phyloP scores from a whole-genome alignment of 164 flowering plant genomes.

The Sedum album region DNA sequence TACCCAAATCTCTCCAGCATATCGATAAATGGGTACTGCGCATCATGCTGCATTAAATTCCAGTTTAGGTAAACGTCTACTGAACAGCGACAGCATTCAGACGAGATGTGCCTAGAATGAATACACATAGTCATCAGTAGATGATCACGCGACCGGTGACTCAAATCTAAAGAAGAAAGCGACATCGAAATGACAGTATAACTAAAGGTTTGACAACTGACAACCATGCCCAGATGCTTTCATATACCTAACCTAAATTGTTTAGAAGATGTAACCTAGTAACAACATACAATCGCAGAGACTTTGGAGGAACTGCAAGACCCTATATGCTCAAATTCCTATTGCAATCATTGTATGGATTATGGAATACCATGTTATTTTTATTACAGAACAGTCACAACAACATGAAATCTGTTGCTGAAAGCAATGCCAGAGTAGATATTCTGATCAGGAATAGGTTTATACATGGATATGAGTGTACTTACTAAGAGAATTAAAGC shows the following conservation, averaged over 20 bases:
- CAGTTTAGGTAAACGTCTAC: conserved; percentile 6
- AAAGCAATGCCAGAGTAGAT: not conserved
- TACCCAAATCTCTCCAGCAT: not conserved
- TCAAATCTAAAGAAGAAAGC: not conserved
- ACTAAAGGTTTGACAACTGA: no score
- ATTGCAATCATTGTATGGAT: not conserved
- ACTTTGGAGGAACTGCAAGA: no score
- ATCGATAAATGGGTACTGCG: not conserved
- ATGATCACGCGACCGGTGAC: not conserved
- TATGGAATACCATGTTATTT: not conserved
- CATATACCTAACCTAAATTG: not conserved
- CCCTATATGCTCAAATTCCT: not conserved
- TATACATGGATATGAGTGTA: not conserved
- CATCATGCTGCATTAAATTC: not conserved
- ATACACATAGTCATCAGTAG: not conserved
- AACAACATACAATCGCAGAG: no score
- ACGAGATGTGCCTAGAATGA: not conserved
- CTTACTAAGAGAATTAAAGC: not conserved
- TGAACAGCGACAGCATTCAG: not conserved
- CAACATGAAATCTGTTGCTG: conserved; percentile 2
- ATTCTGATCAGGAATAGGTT: not conserved
- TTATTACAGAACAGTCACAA: not conserved
- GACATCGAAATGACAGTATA: not conserved
- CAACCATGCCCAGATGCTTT: no score
- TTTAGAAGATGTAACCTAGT: not conserved